Evolutionary conservation across 441 rosid species (phyloP).

Genomic region (Syzygium malaccense): DNA sequence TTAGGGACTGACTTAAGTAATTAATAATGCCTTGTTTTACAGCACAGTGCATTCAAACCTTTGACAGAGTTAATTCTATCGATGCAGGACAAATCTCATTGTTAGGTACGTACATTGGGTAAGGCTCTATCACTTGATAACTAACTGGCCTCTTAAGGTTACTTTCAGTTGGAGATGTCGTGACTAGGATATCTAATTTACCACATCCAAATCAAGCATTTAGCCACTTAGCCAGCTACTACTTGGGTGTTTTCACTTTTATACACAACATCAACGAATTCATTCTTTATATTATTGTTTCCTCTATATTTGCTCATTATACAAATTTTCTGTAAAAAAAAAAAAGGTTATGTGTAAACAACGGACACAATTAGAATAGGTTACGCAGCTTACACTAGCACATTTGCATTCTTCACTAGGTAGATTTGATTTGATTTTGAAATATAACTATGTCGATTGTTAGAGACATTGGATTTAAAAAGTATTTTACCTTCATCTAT

Average conservation of each 20-base stretch:
- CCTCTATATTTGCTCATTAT: no score
- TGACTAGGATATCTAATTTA: not conserved
- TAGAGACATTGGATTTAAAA: not conserved
- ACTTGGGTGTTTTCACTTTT: not conserved
- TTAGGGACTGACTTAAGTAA: not conserved
- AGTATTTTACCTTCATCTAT: not conserved
- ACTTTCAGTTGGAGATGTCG: not conserved
- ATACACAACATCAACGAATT: no score
- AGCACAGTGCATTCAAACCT: not conserved
- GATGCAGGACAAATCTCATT: not conserved
- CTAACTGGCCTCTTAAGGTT: not conserved
- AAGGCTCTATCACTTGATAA: not conserved
- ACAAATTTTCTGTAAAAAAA: no score
- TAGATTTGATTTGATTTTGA: not conserved
- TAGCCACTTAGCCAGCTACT: not conserved
- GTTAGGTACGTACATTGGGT: not conserved
- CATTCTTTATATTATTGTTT: not conserved
- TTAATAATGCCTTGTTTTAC: not conserved
- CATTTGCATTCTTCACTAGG: not conserved
- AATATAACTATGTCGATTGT: not conserved
- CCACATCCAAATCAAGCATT: not conserved
- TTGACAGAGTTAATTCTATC: not conserved
- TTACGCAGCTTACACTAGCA: not conserved
- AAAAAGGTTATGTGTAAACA: no score
- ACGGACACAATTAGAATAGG: not conserved